Conservation (phyloP, 1,284 basidiomycete species). For the Anthracocystis walkeri region DNA sequence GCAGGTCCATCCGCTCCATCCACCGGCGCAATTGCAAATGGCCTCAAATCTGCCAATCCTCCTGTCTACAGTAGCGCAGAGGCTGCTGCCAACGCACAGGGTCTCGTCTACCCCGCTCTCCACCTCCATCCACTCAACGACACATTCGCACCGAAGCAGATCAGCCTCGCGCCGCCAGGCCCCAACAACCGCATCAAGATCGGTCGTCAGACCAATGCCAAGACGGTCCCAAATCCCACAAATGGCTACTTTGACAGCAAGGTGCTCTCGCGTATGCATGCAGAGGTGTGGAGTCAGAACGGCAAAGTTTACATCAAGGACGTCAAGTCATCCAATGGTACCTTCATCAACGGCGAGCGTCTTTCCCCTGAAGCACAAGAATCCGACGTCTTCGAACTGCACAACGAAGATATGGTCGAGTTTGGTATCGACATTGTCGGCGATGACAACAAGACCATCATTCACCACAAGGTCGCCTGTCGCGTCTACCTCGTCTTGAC, state of each 20-base stretch:
- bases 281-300: conserved; percentile 95
- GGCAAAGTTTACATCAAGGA: conserved; percentile 92
- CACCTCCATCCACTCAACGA: conserved; percentile 92
- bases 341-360: conserved; percentile 95
- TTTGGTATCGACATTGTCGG: conserved; percentile 99
- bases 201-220: conserved; percentile 96
- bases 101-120: conserved; percentile 65
- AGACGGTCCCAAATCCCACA: conserved; percentile 91
- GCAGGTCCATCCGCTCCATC: conserved; percentile 24
- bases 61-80: conserved; percentile 35
- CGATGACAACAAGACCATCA: conserved; percentile 97
- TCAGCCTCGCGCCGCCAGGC: conserved; percentile 78
- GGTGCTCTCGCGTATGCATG: conserved; percentile 93
- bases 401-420: conserved; percentile 94
- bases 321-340: conserved; percentile 97
- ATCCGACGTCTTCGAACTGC: conserved; percentile 92
- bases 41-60: conserved; percentile 21
- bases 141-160: conserved; percentile 95
- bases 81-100: conserved; percentile 44
- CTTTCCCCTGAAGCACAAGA: conserved; percentile 90
- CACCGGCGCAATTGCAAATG: conserved; percentile 13
- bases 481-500: conserved; percentile 89
- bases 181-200: conserved; percentile 80
- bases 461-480: conserved; percentile 97
- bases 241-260: conserved; percentile 99